Evolutionary conservation across 164 flowering plant genomes (phyloP), one percentile per base, ranked within the genome.

Genomic region (Berberis vulgaris): DNA sequence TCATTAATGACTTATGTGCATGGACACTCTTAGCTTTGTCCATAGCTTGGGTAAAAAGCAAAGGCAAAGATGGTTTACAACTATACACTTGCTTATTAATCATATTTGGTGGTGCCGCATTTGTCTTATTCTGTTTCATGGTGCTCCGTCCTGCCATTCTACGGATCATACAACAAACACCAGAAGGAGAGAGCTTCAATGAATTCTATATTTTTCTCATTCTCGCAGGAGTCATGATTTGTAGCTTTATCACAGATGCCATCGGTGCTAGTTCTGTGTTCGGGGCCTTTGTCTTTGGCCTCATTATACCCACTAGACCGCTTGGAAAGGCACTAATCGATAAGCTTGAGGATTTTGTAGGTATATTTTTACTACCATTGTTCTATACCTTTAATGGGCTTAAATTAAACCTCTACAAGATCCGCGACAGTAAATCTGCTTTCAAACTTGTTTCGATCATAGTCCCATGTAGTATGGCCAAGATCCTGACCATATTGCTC

Each of bases 231-330:
- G 73, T 76, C 4, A 63, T 72, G 76, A 46, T 64, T 4, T 49
- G 59, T 9, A 64, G 71, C 5, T 76, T 76, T 12, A 53, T 67
- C 26, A 70, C 79, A 1, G 76, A 76, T 55, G 61, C 64, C 4
- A 59, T 72, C 10, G 79, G 79, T 0, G 61, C 67, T 5, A 71
- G 70, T 54, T 52, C 73, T 9, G 49, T 76, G 3, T 67, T 72
- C 46, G 79, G 76, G 0, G 73, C 74, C 2, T 72, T 69, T 59
- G 65, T 76, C 11, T 64, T 67, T 13, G 79, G 79, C 0, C 50
- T 67, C 1, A 40, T 67, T 5, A 72, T 72, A 43, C 76, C 79
- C 0, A 64, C 70, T 49, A 71, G 73, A 7, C 62, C 71, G 8
- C 65, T 72, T 10, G 70, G 69, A 11, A 11, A 68, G 1, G 62